Percentiles rank a stretch among this genome's conserved stretches.
phyloP scores from a whole-genome alignment of 306 rosid species.

The Alnus rubra region DNA sequence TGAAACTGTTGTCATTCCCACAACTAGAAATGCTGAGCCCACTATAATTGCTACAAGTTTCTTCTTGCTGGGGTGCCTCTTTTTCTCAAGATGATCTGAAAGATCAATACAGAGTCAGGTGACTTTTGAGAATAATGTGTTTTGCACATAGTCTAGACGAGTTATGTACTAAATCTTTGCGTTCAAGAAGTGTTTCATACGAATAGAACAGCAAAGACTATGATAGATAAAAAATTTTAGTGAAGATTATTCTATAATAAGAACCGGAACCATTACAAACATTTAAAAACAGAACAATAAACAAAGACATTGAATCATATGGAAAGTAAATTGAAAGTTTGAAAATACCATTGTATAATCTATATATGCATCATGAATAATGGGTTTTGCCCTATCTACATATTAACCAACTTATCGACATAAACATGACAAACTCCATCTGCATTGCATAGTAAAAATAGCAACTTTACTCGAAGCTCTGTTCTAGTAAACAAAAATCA shows the following conservation, averaged over 20 bases:
- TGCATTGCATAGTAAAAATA: constrained; percentile 34
- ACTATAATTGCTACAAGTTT: constrained; percentile 1
- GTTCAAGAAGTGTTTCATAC: constrained; percentile 65
- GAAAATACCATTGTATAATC: too few relatives aligned
- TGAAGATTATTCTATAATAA: too few relatives aligned
- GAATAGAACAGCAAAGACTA: too few relatives aligned
- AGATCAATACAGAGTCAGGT: background rate
- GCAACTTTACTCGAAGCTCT: constrained; percentile 23
- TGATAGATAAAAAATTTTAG: too few relatives aligned
- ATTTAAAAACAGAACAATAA: too few relatives aligned
- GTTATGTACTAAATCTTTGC: constrained; percentile 56
- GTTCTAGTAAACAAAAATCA: constrained; percentile 4
- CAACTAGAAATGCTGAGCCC: background rate
- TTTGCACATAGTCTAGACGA: too few relatives aligned
- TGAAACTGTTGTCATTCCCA: background rate
- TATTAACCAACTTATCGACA: constrained; percentile 11
- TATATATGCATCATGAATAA: too few relatives aligned
- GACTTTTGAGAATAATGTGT: background rate
- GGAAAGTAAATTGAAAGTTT: too few relatives aligned
- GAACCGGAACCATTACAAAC: too few relatives aligned
- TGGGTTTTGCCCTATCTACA: too few relatives aligned
- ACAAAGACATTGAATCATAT: too few relatives aligned
- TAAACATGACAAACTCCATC: constrained; percentile 88
- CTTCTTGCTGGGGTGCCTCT: background rate
- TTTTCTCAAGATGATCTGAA: background rate